These are phyloP conservation scores for Colletotrichum aenigma DNA, from an alignment of 2,329 filamentous ascomycete genomes.

Conservation along the genomic window DNA sequence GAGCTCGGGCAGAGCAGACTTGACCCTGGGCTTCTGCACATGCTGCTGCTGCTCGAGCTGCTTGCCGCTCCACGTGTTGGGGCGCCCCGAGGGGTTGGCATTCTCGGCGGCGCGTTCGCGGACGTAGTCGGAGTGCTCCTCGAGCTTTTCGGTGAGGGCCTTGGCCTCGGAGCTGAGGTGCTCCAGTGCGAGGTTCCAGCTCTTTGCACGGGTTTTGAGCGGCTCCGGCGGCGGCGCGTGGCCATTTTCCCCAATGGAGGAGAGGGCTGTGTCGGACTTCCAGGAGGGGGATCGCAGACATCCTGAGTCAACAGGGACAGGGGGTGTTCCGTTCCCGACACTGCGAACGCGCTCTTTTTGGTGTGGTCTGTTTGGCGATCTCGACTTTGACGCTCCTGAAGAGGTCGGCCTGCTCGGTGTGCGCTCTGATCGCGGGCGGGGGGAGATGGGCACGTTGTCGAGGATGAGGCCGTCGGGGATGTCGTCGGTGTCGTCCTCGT, in stretches of 20 bases:
- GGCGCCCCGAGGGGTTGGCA: constrained; percentile 32
- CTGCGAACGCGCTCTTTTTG: constrained; percentile 58
- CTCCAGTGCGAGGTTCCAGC: constrained; percentile 74
- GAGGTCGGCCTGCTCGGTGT: constrained; percentile 58
- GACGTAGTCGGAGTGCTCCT: constrained; percentile 68
- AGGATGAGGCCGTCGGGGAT: constrained; percentile 80
- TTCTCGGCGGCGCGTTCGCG: constrained; percentile 24
- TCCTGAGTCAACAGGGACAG: constrained; percentile 62
- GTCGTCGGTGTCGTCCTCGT: constrained; percentile 78
- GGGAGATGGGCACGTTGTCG: constrained; percentile 83
- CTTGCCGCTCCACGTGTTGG: constrained; percentile 42
- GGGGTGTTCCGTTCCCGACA: constrained; percentile 68
- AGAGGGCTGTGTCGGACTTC: constrained; percentile 49
- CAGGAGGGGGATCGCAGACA: constrained; percentile 62
- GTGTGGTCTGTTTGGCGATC: constrained; percentile 54
- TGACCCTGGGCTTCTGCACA: constrained; percentile 56
- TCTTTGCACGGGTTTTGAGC: constrained; percentile 65
- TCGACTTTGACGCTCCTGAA: constrained; percentile 35
- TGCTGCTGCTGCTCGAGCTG: constrained; percentile 22
- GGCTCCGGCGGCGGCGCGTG: constrained; percentile 38
- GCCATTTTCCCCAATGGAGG: constrained; percentile 30
- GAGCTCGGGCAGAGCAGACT: constrained; percentile 70
- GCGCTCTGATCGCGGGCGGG: constrained; percentile 64
- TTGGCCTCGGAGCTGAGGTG: constrained; percentile 76
- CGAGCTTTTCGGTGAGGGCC: constrained; percentile 78